These are phyloP conservation scores for Suillus subalutaceus DNA, from an alignment of 768 basidiomycete species.

Conservation along the genomic window DNA sequence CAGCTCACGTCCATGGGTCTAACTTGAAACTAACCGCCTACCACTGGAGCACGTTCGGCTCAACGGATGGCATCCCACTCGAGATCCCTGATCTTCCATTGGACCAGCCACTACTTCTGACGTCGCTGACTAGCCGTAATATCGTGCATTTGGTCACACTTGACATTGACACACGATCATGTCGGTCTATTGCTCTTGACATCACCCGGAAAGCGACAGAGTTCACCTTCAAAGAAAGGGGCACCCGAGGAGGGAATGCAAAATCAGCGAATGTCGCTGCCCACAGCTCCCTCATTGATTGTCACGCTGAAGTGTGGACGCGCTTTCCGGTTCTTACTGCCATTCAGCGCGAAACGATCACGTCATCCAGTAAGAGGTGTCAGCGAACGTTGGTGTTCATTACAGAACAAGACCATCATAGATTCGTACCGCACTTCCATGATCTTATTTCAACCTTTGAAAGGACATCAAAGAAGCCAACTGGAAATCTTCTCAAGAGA, in stretches of 20 bases:
- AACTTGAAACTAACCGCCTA: constrained; percentile 39
- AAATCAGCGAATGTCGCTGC: constrained; percentile 25
- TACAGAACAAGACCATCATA: constrained; percentile 37
- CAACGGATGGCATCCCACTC: constrained; percentile 45
- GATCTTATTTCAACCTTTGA: constrained; percentile 52
- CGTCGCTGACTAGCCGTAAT: constrained; percentile 47
- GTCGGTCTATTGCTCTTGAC: constrained; percentile 47
- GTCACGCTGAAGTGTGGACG: constrained; percentile 59
- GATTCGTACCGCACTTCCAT: constrained; percentile 45
- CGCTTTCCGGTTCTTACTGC: constrained; percentile 62
- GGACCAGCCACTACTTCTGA: constrained; percentile 34
- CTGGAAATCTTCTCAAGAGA: constrained; percentile 43
- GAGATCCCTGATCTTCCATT: constrained; percentile 31
- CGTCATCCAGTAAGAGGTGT: constrained; percentile 35
- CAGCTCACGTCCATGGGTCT: constrained; percentile 28
- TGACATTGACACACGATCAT: constrained; percentile 33
- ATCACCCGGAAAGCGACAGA: constrained; percentile 61
- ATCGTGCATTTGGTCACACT: constrained; percentile 48
- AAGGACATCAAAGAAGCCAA: constrained; percentile 53
- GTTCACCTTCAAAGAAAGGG: constrained; percentile 54
- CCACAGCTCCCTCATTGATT: constrained; percentile 58
- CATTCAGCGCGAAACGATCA: constrained; percentile 47
- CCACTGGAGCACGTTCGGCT: constrained; percentile 63
- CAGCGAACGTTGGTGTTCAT: constrained; percentile 46
- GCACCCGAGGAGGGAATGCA: constrained; percentile 21